Base-by-base conservation (phyloP, 345 rosid genomes). In the Gossypium longicalyx region DNA sequence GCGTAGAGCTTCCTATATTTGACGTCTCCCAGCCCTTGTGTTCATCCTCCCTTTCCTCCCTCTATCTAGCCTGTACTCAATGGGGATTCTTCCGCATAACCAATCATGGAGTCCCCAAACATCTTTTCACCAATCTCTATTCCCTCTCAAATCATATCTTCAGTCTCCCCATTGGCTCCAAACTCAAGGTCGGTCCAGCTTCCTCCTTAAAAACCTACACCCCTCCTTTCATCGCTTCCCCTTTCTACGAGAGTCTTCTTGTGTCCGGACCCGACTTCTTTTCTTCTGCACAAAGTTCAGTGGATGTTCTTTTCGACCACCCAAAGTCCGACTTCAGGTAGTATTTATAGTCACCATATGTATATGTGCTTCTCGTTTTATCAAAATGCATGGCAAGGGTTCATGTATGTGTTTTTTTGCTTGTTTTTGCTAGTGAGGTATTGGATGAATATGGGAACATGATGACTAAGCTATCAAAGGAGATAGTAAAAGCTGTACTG, bases 1-100 rank as follows among this genome's bases (percentile, higher is more conserved):
- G 22, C 48, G 68, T 73, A 2, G 72, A 83, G 12, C 83, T 86
- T 76, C 81, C 85, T 15, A 70, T 78, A 20, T 44, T 81, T 10
- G 86, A 79, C 57, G 53, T 85, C 44, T 83, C 82, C 25, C 79
- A 74, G 80, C 85, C 82, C 43, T 20, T 74, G 61, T 16, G 62
- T 22, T 68, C 82, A 17, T 66, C 79, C 12, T 62, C 69, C 58
- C 25, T 83, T 9, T 56, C 61, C 0, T 77, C 82, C 27, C 77
- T 86, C 7, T 22, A 69, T 19, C 64, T 67, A 58, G 83, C 86
- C 66, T 83, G 85, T 71, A 76, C 74, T 70, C 57, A 62, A 66
- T 81, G 86, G 86, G 85, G 89, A 17, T 86, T 83, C 69, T 86
- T 86, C 71, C 77, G 71, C 56, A 78, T 86, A 15, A 77, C 72